Base-by-base conservation (phyloP, 148 eudicot genomes). In the Simmondsia chinensis region DNA sequence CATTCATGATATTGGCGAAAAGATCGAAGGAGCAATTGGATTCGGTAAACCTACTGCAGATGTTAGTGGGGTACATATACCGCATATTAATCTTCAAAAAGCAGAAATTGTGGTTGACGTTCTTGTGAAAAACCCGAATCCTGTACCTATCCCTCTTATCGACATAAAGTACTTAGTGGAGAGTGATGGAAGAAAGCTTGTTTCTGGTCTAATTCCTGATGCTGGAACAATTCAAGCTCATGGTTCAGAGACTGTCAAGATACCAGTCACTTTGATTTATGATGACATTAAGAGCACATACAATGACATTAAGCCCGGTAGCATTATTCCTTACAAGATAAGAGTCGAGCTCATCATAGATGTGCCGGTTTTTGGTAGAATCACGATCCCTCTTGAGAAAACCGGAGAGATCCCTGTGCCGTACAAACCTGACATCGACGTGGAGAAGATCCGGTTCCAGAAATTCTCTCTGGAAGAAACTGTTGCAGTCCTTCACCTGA, bases 1-100 rank as follows among this genome's bases (percentile, higher is more conserved):
- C 57, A 69, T 91, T 38, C 79, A 79, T 0, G 99, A 82, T 33
- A 64, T 91, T 20, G 97, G 97, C 34, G 97, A 91, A 67, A 85
- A 82, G 74, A 76, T 91, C 31, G 97, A 89, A 69, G 93, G 63
- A 55, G 70, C 94, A 14, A 48, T 85, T 22, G 94, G 89, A 31
- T 91, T 91, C 47, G 88, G 95, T 21, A 91, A 91, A 63, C 99
- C 99, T 46, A 73, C 80, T 24, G 95, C 99, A 20, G 86, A 91
- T 68, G 83, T 91, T 28, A 20, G 66, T 20, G 86, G 43, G 25
- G 62, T 91, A 50, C 99, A 79, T 60, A 58, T 91, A 26, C 85
- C 94, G 27, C 49, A 64, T 22, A 85, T 91, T 46, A 72, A 68
- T 66, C 95, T 70, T 44, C 60, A 74, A 11, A 72, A 64, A 61